These are phyloP conservation scores for Aspergillus sp. DNA, from an alignment of 2,329 filamentous ascomycete species.

Conservation along the genomic window DNA sequence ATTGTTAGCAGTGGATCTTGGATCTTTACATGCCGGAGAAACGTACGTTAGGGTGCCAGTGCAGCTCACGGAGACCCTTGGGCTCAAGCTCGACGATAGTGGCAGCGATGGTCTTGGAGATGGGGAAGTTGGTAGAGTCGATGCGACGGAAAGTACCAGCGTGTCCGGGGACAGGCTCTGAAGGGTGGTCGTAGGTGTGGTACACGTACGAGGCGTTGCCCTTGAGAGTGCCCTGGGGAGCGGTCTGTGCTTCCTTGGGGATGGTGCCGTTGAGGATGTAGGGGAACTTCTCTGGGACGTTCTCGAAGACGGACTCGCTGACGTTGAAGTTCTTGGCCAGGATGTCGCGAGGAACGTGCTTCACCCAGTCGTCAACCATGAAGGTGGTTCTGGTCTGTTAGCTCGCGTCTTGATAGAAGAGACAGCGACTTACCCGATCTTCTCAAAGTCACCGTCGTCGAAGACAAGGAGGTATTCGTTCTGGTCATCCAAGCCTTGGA, in stretches of 20 bases:
- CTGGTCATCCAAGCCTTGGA: slow-evolving; percentile 62
- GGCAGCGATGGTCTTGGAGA: slow-evolving; percentile 64
- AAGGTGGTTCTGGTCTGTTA: slow-evolving; percentile 60
- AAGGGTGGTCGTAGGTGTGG: slow-evolving; percentile 55
- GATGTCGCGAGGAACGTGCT: slow-evolving; percentile 62
- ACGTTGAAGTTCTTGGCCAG: slow-evolving; percentile 69
- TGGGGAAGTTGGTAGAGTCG: slow-evolving; percentile 67
- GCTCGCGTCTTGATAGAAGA: neutral
- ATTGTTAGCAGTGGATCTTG: neutral
- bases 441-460: slow-evolving; percentile 67
- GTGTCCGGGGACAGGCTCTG: slow-evolving; percentile 58
- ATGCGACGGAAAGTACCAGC: slow-evolving; percentile 61
- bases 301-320: slow-evolving; percentile 58
- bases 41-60: slow-evolving; percentile 68
- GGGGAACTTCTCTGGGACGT: slow-evolving; percentile 57
- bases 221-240: slow-evolving; percentile 50
- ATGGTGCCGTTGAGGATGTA: slow-evolving; percentile 62
- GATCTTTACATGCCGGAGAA: neutral
- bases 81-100: slow-evolving; percentile 65
- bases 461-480: slow-evolving; percentile 68
- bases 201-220: slow-evolving; percentile 65
- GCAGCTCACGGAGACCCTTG: slow-evolving; percentile 62
- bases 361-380: slow-evolving; percentile 67
- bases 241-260: slow-evolving; percentile 43
- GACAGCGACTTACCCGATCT: slow-evolving; percentile 49